Base-by-base conservation (phyloP, 306 rosid species). In the Vicia faba region DNA sequence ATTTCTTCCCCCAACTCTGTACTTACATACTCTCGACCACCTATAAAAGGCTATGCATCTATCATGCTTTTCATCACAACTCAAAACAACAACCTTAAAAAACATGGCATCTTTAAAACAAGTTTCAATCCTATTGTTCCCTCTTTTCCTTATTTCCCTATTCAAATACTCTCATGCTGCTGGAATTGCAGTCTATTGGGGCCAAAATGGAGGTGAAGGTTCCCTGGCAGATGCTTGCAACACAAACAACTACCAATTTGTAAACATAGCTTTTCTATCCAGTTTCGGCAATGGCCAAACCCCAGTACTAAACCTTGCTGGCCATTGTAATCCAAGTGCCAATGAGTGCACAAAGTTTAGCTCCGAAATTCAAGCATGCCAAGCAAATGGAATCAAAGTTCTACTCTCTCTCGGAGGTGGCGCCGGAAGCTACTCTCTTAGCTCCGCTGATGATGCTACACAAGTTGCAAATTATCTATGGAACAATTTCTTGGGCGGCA, bases 361-460 rank as follows among this genome's bases (percentile, higher is more conserved):
- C 49, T 1, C 13, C 16, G 83, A 75, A 1, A 84, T 86, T 46
- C 62, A 65, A 8, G 9, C 71, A 2, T 89, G 92, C 68, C 85
- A 89, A 64, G 45, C 14, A 20, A 41, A 20, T 56, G 78, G 70
- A 38, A 77, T 86, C 76, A 82, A 80, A 65, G 91, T 88, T 18
- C 67, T 88, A 6, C 82, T 88, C 57, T 88, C 92, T 31, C n/a
- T 86, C 3, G 96, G 96, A 1, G 96, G 96, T 0, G 73, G n/a
- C 0, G 2, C 11, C 0, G 78, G 77, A 0, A 51, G 78, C 68
- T 86, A 86, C 81, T 69, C 84, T 0, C 82, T 88, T 2, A 36
- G 49, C 15, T 82, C 91, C 0, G 72, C 84, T n/a, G 74, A 60
- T 0, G 91, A 85, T 1, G 91, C 87, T 0, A 71, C 8, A 13